Evolutionary conservation across 805 yeast genomes (phyloP), one percentile per base, ranked within the genome.

Genomic region (Groenewaldozyma salmanticensis): DNA sequence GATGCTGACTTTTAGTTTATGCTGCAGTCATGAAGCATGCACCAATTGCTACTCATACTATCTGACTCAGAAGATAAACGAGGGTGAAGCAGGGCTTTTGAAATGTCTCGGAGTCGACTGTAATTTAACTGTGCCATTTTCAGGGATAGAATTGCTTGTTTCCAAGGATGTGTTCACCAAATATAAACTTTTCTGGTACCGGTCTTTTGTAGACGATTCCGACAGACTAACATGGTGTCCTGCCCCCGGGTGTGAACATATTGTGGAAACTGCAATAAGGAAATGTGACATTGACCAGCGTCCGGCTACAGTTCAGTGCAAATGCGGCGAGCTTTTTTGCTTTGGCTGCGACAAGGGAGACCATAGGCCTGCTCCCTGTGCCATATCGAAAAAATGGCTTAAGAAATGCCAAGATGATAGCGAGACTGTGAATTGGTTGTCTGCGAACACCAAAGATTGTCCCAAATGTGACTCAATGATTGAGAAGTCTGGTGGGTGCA

Each of bases 401-500:
- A 67, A 71, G 37, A 81, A 85, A 52, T 82, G 95, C 48, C 70
- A 71, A 45, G 92, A 86, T 55, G 97, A 92, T 56, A 77, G 92
- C 0, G 95, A 84, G 52, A 86, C 95, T 13, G 71, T 79, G 2
- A 75, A 80, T 53, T 92, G 97, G 96, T 78, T 92, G 19, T 69
- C 76, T 3, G 77, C 81, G 3, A 79, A 90, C 58, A 86, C 98
- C 1, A 80, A 85, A 51, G 73, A 74, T 35, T 92, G 98, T 59
- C 94, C 96, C 0, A 74, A 75, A 53, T 92, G 98, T 64, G 64
- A 65, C 6, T 66, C 86, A 1, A 66, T 77, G 21, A 92, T 90
- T 47, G 96, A 92, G 57, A 87, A 90, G 53, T 82, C 82, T 56
- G 97, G 96, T 18, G 98, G 98, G 0, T 92, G 98, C 63, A 90